Base-by-base conservation (phyloP, 768 basidiomycete species). In the Pulveroboletus ravenelii region DNA sequence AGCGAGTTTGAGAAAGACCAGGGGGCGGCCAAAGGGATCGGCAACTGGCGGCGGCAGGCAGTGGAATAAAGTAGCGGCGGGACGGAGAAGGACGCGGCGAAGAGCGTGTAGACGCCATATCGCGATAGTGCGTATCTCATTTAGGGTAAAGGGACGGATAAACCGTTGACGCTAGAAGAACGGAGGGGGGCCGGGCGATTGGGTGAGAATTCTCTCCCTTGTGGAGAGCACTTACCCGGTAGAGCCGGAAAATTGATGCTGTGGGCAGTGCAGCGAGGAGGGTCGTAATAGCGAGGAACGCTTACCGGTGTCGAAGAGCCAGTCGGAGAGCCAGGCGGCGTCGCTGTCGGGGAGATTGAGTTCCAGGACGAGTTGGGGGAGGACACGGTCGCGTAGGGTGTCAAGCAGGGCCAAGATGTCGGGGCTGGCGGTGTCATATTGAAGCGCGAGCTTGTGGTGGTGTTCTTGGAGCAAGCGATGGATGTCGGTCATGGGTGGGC, bases 221-320 rank as follows among this genome's bases (percentile, higher is more conserved):
- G 25, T 27, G 5, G 25, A 14, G 20, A n/a, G 20, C 10, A 69
- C 76, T 60, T 66, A 85, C 87, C 70, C 79, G 78, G 44, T 78
- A 72, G 48, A 85, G 76, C 63, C 81, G 82, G 66, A 82, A 84
- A 34, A 82, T 65, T 29, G 80, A 73, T 43, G 68, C 81, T 83
- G 42, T 13, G 20, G 8, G 32, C 10, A 17, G 27, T 45, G 25
- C 34, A 32, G 25, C n/a, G 17, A 43, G 18, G 23, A 27, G 10
- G 18, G 23, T 3, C 1, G 3, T n/a, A 6, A 20, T 20, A n/a
- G 20, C 15, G n/a, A 14, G 15, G 37, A 13, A 42, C 18, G 73
- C 80, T 61, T 72, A 87, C 87, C 71, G 41, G 76, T 78, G 72
- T 89, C 87, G 29, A 72, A 68, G 30, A 87, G 66, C 85, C 84